These are phyloP conservation scores for Sporothrix euskadiensis DNA, from an alignment of 2,329 filamentous ascomycete species.

Conservation along the genomic window DNA sequence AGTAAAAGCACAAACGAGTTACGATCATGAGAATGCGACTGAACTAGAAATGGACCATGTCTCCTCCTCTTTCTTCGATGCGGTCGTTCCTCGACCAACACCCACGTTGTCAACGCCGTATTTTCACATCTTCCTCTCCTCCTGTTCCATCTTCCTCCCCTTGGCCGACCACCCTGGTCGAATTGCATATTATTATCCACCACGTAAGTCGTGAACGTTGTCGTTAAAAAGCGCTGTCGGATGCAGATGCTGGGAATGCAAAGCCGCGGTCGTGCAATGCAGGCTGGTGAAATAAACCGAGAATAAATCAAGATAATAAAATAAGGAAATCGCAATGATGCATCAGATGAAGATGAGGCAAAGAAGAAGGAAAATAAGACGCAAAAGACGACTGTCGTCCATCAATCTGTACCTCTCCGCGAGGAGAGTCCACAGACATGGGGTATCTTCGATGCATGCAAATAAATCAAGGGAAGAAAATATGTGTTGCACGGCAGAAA, in stretches of 20 bases:
- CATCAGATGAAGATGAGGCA: background rate
- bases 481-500: background rate
- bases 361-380: background rate
- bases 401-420: background rate
- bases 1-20: slow-evolving; percentile 4
- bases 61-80: background rate
- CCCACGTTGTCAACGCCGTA: background rate
- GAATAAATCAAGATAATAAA: background rate
- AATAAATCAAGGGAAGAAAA: background rate
- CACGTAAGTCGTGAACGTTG: background rate
- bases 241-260: background rate
- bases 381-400: background rate
- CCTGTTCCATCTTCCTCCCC: background rate
- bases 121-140: background rate
- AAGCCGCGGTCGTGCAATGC: background rate
- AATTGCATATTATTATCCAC: background rate
- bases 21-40: background rate
- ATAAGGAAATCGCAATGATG: background rate
- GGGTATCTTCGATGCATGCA: slow-evolving; percentile 17
- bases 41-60: background rate
- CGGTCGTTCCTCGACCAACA: background rate
- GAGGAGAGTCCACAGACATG: background rate
- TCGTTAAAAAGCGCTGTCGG: background rate
- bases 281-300: background rate
- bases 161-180: background rate